Base-by-base conservation (phyloP, 345 rosid species). In the Euclidium syriacum region DNA sequence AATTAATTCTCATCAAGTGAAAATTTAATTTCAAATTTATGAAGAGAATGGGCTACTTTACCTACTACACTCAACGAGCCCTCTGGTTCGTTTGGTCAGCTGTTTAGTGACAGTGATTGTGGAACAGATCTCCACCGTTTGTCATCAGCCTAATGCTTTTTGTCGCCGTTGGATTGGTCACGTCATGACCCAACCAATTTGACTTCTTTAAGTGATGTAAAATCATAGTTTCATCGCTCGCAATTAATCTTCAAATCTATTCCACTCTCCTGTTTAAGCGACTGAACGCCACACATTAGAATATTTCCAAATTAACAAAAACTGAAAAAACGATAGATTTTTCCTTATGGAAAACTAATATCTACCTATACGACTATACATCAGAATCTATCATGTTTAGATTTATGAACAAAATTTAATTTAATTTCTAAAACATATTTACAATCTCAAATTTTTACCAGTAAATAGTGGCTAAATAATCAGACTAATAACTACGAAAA, bases 11-110 rank as follows among this genome's bases (percentile, higher is more conserved):
- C 46, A 10, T 4, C 33, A 15, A 29, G 12, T 14, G 6, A 11
- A 16, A 40, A 22, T 36, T 5, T 10, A 32, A 6, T 33, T 15
- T 25, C 0, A 44, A 44, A 24, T 53, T 35, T 22, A 26, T 20
- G 20, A 38, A 62, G 51, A 55, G 64, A 70, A 47, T 54, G 65
- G 53, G 33, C 44, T 63, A 36, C 36, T 49, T 64, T 55, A 71
- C 75, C 70, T 32, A 71, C 75, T 71, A 71, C 75, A 48, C 64
- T 62, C 62, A 55, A 47, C 18, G 64, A 54, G 46, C 40, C 22
- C 10, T 69, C 54, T 11, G 32, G 40, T 68, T 61, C 54, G 54
- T 52, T 70, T 48, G 52, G 34, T 62, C 68, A 68, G 44, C 58
- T 53, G 50, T 70, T 70, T 59, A 39, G 10, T 41, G 75, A 56